Evolutionary conservation across 116 monocot species (phyloP), one percentile per base, ranked within the genome.

Genomic region (Thalassia testudinum): DNA sequence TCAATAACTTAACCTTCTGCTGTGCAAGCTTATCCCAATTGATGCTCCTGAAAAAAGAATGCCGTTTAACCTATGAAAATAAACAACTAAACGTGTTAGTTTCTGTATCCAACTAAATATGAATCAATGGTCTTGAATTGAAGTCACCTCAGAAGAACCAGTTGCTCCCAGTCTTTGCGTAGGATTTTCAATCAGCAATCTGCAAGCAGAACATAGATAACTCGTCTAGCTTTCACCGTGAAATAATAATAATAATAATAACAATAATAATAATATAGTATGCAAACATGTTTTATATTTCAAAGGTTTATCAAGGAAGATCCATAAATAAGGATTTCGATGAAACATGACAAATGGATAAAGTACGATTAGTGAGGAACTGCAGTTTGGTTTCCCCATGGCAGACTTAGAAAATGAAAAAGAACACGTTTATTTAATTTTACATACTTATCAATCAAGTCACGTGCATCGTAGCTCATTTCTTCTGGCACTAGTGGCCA

Each of bases 161-260:
- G 85, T 97, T 63, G 97, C 89, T 15, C 97, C 97, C 27, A 97
- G 72, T 69, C 97, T 81, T 71, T 97, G 97, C 8, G 75, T 52
- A 48, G 97, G 85, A 64, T 85, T 82, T 54, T 89, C 76, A 45
- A 71, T 82, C 29, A 97, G 68, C 61, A 97, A 70, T 64, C 91
- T 91, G 60, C 23, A 56, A 30, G 10, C 2, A 20, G 30, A 34
- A 34, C 3, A 34, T 34, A 34, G 10, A 34, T n/a, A n/a, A n/a
- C n/a, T n/a, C n/a, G n/a, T n/a, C n/a, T n/a, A n/a, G n/a, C n/a
- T n/a, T n/a, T n/a, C n/a, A n/a, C n/a, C n/a, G n/a, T n/a, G n/a
- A n/a, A n/a, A n/a, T n/a, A n/a, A n/a, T n/a, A n/a, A n/a, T n/a
- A n/a, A n/a, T n/a, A n/a, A n/a, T n/a, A n/a, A n/a, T n/a, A n/a